Percentiles rank a stretch among this genome's conserved stretches.
phyloP scores from a whole-genome alignment of 1,284 basidiomycete genomes.

The Earliella scabrosa region DNA sequence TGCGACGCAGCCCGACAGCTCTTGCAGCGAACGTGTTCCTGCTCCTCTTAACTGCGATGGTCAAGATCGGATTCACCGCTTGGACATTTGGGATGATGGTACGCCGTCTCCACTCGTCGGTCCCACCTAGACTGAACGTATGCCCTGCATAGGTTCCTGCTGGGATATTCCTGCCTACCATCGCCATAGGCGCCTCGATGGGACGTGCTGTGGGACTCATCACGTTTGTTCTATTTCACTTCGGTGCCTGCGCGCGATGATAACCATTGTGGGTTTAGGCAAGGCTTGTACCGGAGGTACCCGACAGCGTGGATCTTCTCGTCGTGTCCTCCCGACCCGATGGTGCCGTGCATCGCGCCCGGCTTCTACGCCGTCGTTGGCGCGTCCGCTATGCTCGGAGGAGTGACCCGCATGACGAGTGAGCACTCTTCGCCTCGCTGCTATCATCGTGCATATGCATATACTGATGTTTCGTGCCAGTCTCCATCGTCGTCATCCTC shows the following conservation, averaged over 20 bases:
- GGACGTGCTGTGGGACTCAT: conserved; percentile 73
- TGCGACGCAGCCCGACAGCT: conserved; percentile 54
- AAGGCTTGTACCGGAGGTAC: conserved; percentile 63
- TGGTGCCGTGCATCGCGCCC: conserved; percentile 72
- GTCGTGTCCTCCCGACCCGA: conserved; percentile 71
- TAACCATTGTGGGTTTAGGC: conserved; percentile 46
- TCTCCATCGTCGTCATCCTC: conserved; percentile 74
- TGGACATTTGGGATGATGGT: conserved; percentile 84
- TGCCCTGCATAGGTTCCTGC: conserved; percentile 57
- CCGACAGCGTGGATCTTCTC: conserved; percentile 70
- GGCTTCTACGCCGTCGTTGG: conserved; percentile 87
- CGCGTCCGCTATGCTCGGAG: conserved; percentile 80
- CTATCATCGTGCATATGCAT: neutral
- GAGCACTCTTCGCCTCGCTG: conserved; percentile 30
- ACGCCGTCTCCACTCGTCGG: conserved; percentile 16
- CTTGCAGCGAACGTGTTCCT: conserved; percentile 71
- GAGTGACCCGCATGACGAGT: conserved; percentile 84
- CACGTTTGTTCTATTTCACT: too few relatives aligned
- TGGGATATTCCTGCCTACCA: conserved; percentile 76
- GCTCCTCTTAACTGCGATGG: conserved; percentile 59
- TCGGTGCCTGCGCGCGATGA: too few relatives aligned
- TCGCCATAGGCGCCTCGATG: conserved; percentile 72
- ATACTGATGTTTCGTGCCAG: conserved; percentile 34
- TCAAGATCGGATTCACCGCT: conserved; percentile 67
- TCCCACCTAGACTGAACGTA: neutral